phyloP scores from a whole-genome alignment of 2,329 filamentous ascomycete genomes.

The Scytalidium sp. region DNA sequence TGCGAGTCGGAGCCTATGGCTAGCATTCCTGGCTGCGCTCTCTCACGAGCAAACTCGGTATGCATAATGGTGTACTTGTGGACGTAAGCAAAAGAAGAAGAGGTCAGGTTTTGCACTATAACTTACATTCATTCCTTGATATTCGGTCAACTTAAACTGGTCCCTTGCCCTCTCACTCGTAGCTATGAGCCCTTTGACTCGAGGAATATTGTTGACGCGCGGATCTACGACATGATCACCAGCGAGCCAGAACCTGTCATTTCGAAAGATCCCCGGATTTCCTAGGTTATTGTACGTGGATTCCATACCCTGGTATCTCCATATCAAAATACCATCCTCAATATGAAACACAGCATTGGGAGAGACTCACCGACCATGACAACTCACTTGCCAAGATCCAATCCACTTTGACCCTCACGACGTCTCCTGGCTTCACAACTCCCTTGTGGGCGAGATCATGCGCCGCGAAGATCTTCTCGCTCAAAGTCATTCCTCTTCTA shows the following conservation, averaged over 20 bases:
- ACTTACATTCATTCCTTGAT: constrained; percentile 33
- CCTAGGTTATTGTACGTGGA: constrained; percentile 36
- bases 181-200: constrained; percentile 33
- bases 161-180: constrained; percentile 32
- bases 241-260: constrained; percentile 48
- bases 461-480: constrained; percentile 43
- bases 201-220: constrained; percentile 32
- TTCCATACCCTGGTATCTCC: constrained; percentile 34
- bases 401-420: constrained; percentile 40
- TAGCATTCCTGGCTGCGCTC: constrained; percentile 41
- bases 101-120: constrained; percentile 13
- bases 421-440: constrained; percentile 34
- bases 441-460: constrained; percentile 35
- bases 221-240: constrained; percentile 47
- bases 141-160: constrained; percentile 42
- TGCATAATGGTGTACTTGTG: constrained; percentile 41
- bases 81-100: constrained; percentile 12
- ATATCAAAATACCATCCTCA: not conserved
- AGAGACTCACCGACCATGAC: constrained; percentile 29
- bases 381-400: constrained; percentile 44
- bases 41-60: constrained; percentile 41
- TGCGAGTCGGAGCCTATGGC: constrained; percentile 43
- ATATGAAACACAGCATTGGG: constrained; percentile 14
- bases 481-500: constrained; percentile 35
- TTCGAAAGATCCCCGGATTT: constrained; percentile 41